phyloP scores from a whole-genome alignment of 129 eudicot species.

The Solidago caesia region DNA sequence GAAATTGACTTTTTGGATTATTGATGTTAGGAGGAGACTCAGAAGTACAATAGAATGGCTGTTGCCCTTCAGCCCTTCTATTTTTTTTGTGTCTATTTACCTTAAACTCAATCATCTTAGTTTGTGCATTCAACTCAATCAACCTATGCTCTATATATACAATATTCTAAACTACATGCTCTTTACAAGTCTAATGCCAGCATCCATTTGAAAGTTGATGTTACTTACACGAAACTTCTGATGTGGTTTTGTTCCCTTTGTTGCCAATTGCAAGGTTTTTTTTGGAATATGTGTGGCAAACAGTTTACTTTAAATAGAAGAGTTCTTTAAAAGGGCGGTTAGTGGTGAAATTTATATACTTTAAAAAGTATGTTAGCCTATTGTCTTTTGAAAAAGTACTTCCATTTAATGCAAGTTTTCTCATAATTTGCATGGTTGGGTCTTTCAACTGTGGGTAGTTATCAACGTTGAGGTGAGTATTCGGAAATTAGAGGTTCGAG shows the following conservation, averaged over 20 bases:
- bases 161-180: neutral
- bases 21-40: slow-evolving; percentile 11
- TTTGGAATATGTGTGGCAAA: neutral
- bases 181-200: neutral
- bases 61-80: neutral
- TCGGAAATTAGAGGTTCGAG: too few relatives aligned
- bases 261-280: too few relatives aligned
- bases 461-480: too few relatives aligned
- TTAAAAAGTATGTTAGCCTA: neutral
- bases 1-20: neutral
- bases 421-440: neutral
- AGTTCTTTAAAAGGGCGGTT: neutral
- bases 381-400: slow-evolving; percentile 9
- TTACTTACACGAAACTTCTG: neutral
- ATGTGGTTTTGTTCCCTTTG: neutral
- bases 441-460: neutral
- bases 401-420: neutral
- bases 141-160: neutral
- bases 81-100: neutral
- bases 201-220: slow-evolving; percentile 16
- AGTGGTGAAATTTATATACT: neutral
- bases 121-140: neutral
- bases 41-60: neutral
- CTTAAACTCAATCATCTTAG: neutral
- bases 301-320: neutral